Evolutionary conservation across 139 green algal genomes (phyloP).

Genomic region (Volvox reticuliferus): DNA sequence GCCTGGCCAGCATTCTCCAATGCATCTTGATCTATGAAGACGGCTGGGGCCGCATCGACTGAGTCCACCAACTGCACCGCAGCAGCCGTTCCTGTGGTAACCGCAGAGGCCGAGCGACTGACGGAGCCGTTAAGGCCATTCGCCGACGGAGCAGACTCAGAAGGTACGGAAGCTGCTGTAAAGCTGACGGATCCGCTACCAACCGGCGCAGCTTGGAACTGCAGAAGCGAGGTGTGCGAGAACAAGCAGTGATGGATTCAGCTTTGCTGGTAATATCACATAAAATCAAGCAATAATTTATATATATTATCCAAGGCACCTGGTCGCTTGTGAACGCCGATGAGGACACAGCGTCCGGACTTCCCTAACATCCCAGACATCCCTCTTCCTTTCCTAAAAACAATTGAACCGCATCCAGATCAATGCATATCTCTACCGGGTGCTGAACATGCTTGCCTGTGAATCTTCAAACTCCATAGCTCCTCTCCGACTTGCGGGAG

Average conservation of each 20-base stretch:
- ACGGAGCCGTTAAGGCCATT: slow-evolving; percentile 23
- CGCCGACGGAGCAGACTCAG: not conserved
- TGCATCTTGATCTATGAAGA: not conserved
- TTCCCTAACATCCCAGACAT: no score
- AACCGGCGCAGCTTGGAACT: slow-evolving; percentile 13
- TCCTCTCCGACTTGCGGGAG: not conserved
- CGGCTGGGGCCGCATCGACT: not conserved
- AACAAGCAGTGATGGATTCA: not conserved
- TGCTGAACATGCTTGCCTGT: not conserved
- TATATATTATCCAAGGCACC: no score
- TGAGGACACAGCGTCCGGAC: no score
- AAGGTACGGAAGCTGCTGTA: not conserved
- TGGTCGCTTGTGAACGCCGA: no score
- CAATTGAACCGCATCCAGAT: no score
- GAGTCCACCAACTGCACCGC: not conserved
- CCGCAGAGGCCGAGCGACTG: not conserved
- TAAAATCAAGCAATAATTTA: no score
- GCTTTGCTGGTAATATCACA: not conserved
- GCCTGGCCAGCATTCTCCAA: not conserved
- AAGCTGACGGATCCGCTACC: not conserved
- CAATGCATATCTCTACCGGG: no score
- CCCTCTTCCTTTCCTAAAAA: no score
- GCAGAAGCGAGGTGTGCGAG: not conserved
- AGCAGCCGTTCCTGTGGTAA: not conserved
- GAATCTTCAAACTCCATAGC: slow-evolving; percentile 18